Base-by-base conservation (phyloP, 352 stramenopile genomes). In the Phytopythium sindhum region DNA sequence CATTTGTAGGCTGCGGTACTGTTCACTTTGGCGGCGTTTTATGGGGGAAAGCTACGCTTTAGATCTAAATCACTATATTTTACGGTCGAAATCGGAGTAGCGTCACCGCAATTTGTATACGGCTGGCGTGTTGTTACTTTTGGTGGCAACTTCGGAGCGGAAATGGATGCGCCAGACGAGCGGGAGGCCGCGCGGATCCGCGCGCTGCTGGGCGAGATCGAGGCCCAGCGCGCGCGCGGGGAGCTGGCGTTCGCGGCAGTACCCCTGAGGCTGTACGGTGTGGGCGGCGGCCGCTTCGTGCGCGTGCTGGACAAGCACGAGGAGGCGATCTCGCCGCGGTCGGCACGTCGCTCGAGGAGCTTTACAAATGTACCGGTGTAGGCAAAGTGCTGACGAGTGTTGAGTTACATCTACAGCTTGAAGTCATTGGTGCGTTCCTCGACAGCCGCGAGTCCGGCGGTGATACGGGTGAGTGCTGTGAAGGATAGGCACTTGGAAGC, bases 281-380 rank as follows among this genome's bases (percentile, higher is more conserved):
- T 78, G 42, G 39, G 59, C 24, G 47, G 59, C 6, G 80, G 83
- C 23, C 73, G 76, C 50, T 83, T 91, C 33, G 70, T 91, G 50
- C 77, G 79, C 21, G 79, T 91, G 17, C 60, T 91, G 58, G 83
- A 91, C 60, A 55, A 61, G 31, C 69, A 84, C 61, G 72, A 78
- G 50, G 75, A 81, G 58, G 78, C 80, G 21, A 69, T 91, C 8
- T 87, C 83, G 29, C 73, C 72, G 7, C 50, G 55, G 56, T 85
- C 81, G 77, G 82, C 89, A 71, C 10, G 71, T 66, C 28, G 11
- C 17, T 58, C 12, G 12, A 28, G 21, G 28, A 2, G 11, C 4
- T 23, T 26, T 11, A 41, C 24, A n/a, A n/a, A n/a, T n/a, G n/a
- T n/a, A n/a, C n/a, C n/a, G n/a, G n/a, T n/a, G n/a, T n/a, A n/a